These are phyloP conservation scores for Paramyrothecium roridum DNA, from an alignment of 2,329 filamentous ascomycete species.

Conservation along the genomic window DNA sequence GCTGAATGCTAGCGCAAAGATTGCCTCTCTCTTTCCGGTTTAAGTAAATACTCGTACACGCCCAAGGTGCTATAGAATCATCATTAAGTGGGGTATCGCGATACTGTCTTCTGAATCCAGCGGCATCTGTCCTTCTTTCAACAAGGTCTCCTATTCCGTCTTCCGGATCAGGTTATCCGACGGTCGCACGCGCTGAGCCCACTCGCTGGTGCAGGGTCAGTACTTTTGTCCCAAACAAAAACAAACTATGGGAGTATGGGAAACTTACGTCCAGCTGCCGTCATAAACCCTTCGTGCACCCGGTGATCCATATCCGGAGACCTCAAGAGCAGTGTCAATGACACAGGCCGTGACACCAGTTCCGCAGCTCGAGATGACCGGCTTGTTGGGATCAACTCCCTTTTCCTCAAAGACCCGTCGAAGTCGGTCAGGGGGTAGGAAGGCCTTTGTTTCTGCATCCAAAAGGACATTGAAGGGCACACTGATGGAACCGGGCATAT, in stretches of 20 bases:
- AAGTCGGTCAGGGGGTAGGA: conserved; percentile 70
- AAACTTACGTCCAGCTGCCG: conserved; percentile 89
- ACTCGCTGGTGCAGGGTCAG: conserved; percentile 48
- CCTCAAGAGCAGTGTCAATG: conserved; percentile 79
- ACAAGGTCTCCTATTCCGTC: conserved; percentile 28
- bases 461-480: conserved; percentile 78
- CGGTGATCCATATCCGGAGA: conserved; percentile 69
- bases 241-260: background rate
- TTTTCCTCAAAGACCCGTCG: conserved; percentile 74
- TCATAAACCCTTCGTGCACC: conserved; percentile 80
- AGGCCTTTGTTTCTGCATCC: conserved; percentile 77
- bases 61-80: conserved; percentile 15
- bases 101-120: conserved; percentile 8
- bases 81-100: conserved; percentile 28
- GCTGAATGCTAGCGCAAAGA: background rate
- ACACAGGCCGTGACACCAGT: conserved; percentile 92
- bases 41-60: conserved; percentile 18
- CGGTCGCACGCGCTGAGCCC: conserved; percentile 62
- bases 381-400: conserved; percentile 73
- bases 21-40: background rate
- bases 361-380: conserved; percentile 85
- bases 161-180: conserved; percentile 62
- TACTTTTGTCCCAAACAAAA: conserved; percentile 1
- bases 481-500: conserved; percentile 85
- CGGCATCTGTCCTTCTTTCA: background rate